phyloP scores from a whole-genome alignment of 2,329 filamentous ascomycete genomes.

The Annulohypoxylon truncatum region DNA sequence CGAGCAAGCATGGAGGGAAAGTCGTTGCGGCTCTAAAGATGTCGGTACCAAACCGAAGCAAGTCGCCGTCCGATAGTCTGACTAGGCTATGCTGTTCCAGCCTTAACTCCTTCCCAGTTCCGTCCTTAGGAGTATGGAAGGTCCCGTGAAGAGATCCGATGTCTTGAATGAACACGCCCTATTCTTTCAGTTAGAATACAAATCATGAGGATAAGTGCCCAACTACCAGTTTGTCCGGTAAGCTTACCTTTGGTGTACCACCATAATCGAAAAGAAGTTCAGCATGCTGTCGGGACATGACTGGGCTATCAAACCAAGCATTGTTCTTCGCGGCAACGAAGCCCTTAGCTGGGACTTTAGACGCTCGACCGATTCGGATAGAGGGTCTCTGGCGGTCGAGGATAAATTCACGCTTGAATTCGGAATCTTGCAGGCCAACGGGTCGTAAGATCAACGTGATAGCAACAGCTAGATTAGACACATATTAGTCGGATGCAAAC shows the following conservation, averaged over 20 bases:
- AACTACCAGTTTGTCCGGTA: background rate
- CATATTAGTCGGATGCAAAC: background rate
- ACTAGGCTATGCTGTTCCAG: slow-evolving; percentile 37
- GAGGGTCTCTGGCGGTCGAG: slow-evolving; percentile 43
- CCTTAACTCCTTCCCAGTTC: slow-evolving; percentile 35
- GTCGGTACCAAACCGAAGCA: slow-evolving; percentile 55
- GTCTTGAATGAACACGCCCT: slow-evolving; percentile 62
- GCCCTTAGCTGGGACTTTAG: slow-evolving; percentile 58
- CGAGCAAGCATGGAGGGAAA: slow-evolving; percentile 55
- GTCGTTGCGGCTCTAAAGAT: slow-evolving; percentile 52
- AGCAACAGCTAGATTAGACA: slow-evolving; percentile 31
- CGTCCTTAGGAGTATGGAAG: slow-evolving; percentile 53
- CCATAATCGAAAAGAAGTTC: slow-evolving; percentile 59
- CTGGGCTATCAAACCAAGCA: slow-evolving; percentile 75
- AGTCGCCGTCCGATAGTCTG: slow-evolving; percentile 52
- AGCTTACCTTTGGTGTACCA: slow-evolving; percentile 55
- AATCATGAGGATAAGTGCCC: background rate
- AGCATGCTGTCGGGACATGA: slow-evolving; percentile 78
- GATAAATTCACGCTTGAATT: slow-evolving; percentile 46
- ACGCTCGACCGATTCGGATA: slow-evolving; percentile 58
- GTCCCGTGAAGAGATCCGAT: slow-evolving; percentile 66
- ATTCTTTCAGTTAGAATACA: slow-evolving; percentile 43
- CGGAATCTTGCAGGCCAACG: slow-evolving; percentile 8
- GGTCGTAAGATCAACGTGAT: slow-evolving; percentile 39
- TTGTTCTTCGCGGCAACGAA: slow-evolving; percentile 60